phyloP scores from a whole-genome alignment of 2,329 filamentous ascomycete species.

The Talaromyces sp. region DNA sequence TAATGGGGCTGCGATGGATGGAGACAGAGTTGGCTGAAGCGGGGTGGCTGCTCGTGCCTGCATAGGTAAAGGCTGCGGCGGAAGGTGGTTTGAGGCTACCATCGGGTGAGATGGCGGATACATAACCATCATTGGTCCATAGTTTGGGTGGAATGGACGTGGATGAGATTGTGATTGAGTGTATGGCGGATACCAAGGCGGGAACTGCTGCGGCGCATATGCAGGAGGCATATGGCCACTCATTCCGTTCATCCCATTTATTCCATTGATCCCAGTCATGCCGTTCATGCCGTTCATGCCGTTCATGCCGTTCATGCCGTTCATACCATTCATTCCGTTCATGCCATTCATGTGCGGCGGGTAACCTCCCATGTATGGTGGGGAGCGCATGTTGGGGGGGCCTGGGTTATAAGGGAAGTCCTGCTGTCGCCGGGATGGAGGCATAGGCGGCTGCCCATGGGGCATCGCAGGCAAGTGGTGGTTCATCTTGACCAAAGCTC shows the following conservation, averaged over 20 bases:
- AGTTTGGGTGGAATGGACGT: slow-evolving; percentile 44
- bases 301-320: slow-evolving; percentile 20
- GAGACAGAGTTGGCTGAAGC: slow-evolving; percentile 41
- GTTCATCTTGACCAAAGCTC: slow-evolving; percentile 46
- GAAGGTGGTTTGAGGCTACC: slow-evolving; percentile 41
- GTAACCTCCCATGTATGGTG: slow-evolving; percentile 61
- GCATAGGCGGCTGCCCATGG: slow-evolving; percentile 55
- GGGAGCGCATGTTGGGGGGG: slow-evolving; percentile 57
- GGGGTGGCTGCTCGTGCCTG: slow-evolving; percentile 43
- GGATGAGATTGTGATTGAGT: slow-evolving; percentile 45
- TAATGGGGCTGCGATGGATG: slow-evolving; percentile 30
- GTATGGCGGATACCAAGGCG: slow-evolving; percentile 50
- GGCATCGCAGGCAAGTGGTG: slow-evolving; percentile 48
- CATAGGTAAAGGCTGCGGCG: slow-evolving; percentile 38
- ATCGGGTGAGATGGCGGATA: slow-evolving; percentile 46
- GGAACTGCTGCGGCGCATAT: slow-evolving; percentile 49
- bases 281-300: slow-evolving; percentile 31
- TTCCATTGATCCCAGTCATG: slow-evolving; percentile 4
- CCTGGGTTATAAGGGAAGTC: slow-evolving; percentile 47
- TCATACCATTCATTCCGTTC: slow-evolving; percentile 8
- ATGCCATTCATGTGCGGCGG: slow-evolving; percentile 60
- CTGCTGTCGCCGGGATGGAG: slow-evolving; percentile 51
- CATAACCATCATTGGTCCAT: slow-evolving; percentile 47
- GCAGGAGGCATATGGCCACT: slow-evolving; percentile 54
- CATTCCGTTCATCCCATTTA: slow-evolving; percentile 23